Evolutionary conservation across 495 filamentous ascomycete species (phyloP).

Genomic region (Thozetella sp.): DNA sequence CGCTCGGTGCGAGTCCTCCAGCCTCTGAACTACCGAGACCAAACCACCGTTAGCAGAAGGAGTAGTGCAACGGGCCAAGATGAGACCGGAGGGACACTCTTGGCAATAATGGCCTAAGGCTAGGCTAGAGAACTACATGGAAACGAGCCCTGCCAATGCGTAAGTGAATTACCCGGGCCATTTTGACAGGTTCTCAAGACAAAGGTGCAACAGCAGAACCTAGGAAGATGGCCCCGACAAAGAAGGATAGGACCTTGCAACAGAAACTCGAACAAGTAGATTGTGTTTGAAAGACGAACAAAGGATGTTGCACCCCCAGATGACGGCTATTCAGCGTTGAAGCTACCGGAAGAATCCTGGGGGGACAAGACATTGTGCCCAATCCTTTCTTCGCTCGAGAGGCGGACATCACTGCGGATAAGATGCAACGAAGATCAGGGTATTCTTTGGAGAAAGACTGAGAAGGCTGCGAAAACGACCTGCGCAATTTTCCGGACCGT

Average conservation of each 20-base stretch:
- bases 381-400: not conserved
- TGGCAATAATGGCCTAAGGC: too few species aligned
- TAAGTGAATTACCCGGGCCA: not conserved
- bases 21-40: too few species aligned
- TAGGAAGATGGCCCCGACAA: not conserved
- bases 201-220: not conserved
- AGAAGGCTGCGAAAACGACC: not conserved
- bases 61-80: too few species aligned
- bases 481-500: not conserved
- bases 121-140: not conserved
- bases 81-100: too few species aligned
- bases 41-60: too few species aligned
- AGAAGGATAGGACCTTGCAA: not conserved
- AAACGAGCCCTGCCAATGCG: not conserved
- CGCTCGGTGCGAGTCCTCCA: too few species aligned
- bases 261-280: not conserved
- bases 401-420: not conserved
- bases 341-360: not conserved
- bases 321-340: not conserved
- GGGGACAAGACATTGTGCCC: too few species aligned
- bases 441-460: conserved; percentile 4
- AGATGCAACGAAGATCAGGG: not conserved
- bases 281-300: not conserved
- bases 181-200: not conserved
- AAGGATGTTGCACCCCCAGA: not conserved